Conservation (phyloP, 2,329 filamentous ascomycete species). For the Arthrobotrys conoides region DNA sequence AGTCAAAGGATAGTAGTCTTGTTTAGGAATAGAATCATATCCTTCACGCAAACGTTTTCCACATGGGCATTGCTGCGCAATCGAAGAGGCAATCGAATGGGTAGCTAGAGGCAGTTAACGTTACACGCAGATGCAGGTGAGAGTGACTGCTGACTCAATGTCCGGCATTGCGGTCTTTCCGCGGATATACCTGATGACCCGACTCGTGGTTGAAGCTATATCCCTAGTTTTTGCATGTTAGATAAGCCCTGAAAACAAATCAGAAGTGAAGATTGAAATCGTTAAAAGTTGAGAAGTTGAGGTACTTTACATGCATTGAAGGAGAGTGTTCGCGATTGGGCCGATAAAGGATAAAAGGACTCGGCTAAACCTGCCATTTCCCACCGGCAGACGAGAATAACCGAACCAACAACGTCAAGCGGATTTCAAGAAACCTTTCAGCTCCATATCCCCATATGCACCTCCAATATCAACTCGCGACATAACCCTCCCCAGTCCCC, state of each 20-base stretch:
- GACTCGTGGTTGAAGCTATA: not conserved
- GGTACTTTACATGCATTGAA: too few relatives aligned
- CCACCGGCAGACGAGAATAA: not conserved
- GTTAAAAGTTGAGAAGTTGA: not conserved
- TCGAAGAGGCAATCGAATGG: slow-evolving; percentile 9
- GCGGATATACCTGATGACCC: not conserved
- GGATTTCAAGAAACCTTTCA: slow-evolving; percentile 49
- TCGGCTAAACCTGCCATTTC: slow-evolving; percentile 31
- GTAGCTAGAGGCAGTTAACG: not conserved
- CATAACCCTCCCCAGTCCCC: not conserved
- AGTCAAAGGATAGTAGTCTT: not conserved
- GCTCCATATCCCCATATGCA: slow-evolving; percentile 31
- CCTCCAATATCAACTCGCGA: slow-evolving; percentile 35
- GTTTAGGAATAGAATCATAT: slow-evolving; percentile 22
- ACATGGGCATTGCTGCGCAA: not conserved
- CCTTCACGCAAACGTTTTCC: slow-evolving; percentile 23
- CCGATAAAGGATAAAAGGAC: slow-evolving; percentile 10
- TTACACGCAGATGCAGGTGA: slow-evolving; percentile 22
- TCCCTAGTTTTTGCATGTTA: not conserved
- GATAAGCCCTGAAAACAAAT: not conserved
- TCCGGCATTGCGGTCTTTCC: not conserved
- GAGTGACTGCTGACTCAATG: slow-evolving; percentile 8
- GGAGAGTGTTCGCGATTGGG: slow-evolving; percentile 15
- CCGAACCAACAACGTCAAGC: slow-evolving; percentile 56
- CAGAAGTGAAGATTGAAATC: too few relatives aligned